A percentile compares a stretch with the other conserved stretches of the same genome.
phyloP scores from a whole-genome alignment of 805 yeast species.

The Cyberlindnera petersonii region DNA sequence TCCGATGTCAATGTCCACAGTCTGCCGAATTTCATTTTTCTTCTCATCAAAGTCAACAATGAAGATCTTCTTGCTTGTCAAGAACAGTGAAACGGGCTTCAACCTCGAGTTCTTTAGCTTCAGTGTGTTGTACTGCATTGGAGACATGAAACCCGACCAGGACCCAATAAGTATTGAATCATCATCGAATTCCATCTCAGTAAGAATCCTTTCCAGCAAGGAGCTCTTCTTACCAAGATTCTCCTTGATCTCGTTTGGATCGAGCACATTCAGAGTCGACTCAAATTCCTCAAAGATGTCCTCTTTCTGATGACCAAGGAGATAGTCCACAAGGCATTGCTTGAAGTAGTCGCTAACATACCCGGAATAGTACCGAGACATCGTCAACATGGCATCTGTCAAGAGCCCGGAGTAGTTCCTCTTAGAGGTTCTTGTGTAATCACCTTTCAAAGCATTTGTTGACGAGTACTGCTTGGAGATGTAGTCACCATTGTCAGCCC shows the following conservation, averaged over 20 bases:
- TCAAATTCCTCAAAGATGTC: conserved; percentile 40
- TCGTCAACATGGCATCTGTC: conserved; percentile 39
- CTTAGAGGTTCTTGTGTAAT: conserved; percentile 40
- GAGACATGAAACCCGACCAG: conserved; percentile 26
- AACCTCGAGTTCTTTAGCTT: conserved; percentile 8
- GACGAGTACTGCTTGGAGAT: conserved; percentile 60
- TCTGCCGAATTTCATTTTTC: conserved; percentile 10
- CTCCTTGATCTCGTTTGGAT: conserved; percentile 23
- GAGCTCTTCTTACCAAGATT: conserved; percentile 28
- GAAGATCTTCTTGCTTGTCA: conserved; percentile 21
- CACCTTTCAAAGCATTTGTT: conserved; percentile 52
- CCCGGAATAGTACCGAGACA: conserved; percentile 41
- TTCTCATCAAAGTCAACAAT: conserved; percentile 24
- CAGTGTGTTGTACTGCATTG: conserved; percentile 20
- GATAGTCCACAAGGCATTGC: conserved; percentile 41
- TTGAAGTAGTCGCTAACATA: conserved; percentile 41
- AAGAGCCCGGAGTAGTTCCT: conserved; percentile 40
- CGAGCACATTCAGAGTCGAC: conserved; percentile 29
- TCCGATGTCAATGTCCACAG: conserved; percentile 20
- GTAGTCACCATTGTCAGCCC: conserved; percentile 73
- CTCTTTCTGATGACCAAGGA: conserved; percentile 35
- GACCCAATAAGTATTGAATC: conserved; percentile 26
- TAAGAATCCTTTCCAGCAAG: conserved; percentile 18
- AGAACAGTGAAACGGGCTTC: conserved; percentile 18
- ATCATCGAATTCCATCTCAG: conserved; percentile 17